Evolutionary conservation across 306 rosid species (phyloP).

Genomic region (Rubus idaeus): DNA sequence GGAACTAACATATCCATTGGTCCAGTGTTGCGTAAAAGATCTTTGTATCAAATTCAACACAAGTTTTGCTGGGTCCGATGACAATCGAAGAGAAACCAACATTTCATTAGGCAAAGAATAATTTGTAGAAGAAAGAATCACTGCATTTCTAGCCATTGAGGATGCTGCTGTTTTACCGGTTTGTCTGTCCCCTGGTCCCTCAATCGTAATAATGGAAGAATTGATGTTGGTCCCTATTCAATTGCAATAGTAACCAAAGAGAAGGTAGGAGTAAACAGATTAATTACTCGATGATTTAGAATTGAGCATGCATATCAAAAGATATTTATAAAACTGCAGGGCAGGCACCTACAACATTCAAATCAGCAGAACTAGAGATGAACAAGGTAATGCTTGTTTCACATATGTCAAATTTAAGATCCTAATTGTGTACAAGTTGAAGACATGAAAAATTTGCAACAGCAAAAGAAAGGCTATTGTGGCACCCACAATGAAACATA

Average conservation of each 20-base stretch:
- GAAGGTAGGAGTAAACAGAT: neutral
- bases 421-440: too few relatives aligned
- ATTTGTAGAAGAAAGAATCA: neutral
- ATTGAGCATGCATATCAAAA: neutral
- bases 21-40: constrained; percentile 25
- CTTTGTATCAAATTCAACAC: constrained; percentile 42
- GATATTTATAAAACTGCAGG: neutral
- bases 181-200: neutral
- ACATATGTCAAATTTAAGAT: too few relatives aligned
- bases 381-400: too few relatives aligned
- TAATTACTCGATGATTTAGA: too few relatives aligned
- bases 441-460: too few relatives aligned
- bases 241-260: neutral
- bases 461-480: too few relatives aligned
- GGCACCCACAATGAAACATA: too few relatives aligned
- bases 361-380: neutral
- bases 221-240: constrained; percentile 6
- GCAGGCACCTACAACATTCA: neutral
- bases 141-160: too few relatives aligned
- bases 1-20: constrained; percentile 20
- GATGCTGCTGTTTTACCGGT: too few relatives aligned
- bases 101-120: constrained; percentile 29
- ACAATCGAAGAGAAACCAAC: constrained; percentile 27
- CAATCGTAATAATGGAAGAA: constrained; percentile 2
- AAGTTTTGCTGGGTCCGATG: constrained; percentile 48